These are phyloP conservation scores for Geosmithia morbida DNA, from an alignment of 2,329 filamentous ascomycete species.

Conservation along the genomic window DNA sequence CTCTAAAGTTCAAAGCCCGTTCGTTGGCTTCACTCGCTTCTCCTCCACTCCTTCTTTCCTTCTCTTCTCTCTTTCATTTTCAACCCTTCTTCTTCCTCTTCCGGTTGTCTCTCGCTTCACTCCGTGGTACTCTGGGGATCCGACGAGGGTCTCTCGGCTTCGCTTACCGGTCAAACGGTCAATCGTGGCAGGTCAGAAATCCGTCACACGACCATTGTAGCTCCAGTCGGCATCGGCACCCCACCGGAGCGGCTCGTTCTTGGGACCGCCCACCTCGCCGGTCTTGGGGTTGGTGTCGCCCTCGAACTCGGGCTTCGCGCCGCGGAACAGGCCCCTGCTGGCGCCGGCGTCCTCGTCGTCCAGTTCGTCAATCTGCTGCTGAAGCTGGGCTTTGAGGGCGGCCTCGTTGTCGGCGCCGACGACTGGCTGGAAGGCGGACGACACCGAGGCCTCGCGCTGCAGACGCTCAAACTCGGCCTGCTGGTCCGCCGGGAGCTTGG, in stretches of 20 bases:
- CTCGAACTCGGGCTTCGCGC: conserved; percentile 80
- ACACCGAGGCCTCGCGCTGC: conserved; percentile 45
- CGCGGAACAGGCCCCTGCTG: conserved; percentile 51
- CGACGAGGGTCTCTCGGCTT: no score
- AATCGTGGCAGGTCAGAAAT: conserved; percentile 48
- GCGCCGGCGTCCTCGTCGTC: conserved; percentile 26
- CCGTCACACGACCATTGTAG: conserved; percentile 87
- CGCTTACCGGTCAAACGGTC: no score
- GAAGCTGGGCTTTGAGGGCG: no score
- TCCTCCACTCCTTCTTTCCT: no score
- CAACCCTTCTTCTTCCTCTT: no score
- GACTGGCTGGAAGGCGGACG: conserved; percentile 24
- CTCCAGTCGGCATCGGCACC: conserved; percentile 68
- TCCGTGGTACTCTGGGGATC: no score
- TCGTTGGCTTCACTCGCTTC: no score
- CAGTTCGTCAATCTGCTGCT: conserved; percentile 12
- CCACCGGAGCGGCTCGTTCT: conserved; percentile 93
- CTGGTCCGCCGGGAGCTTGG: conserved; percentile 73
- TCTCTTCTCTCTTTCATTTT: no score
- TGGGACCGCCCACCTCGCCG: conserved; percentile 89
- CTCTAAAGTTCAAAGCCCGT: no score
- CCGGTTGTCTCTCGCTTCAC: no score
- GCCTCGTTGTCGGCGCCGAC: conserved; percentile 5
- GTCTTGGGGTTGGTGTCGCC: conserved; percentile 88
- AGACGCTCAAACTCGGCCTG: conserved; percentile 85